These are phyloP conservation scores for Galeopsis tetrahit DNA, from an alignment of 257 asterid genomes.

Conservation along the genomic window DNA sequence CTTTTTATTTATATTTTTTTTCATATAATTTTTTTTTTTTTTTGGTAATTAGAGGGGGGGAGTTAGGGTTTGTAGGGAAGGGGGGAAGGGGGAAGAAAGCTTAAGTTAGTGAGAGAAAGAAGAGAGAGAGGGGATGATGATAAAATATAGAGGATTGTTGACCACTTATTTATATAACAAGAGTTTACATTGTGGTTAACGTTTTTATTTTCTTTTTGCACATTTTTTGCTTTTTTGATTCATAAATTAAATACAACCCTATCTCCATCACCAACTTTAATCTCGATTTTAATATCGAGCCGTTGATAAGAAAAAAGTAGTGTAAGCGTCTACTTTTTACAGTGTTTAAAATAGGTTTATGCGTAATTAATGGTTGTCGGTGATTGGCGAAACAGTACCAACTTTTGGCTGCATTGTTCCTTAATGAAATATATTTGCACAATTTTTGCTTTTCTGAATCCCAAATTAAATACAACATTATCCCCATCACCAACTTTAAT, in stretches of 20 bases:
- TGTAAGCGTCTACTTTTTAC: too few relatives aligned
- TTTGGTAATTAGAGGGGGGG: conserved; percentile 27
- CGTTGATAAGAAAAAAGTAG: too few relatives aligned
- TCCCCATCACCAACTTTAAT: too few relatives aligned
- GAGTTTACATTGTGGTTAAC: conserved; percentile 31
- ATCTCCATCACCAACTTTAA: background rate
- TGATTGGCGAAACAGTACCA: too few relatives aligned
- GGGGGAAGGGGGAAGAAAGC: background rate
- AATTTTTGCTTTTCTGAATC: too few relatives aligned
- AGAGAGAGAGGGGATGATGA: conserved; percentile 11
- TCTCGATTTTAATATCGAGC: too few relatives aligned
- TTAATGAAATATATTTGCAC: too few relatives aligned
- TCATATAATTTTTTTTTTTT: background rate
- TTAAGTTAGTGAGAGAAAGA: conserved; percentile 24
- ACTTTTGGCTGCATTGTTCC: too few relatives aligned
- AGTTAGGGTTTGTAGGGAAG: conserved; percentile 43
- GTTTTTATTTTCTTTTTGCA: background rate
- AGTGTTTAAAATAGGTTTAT: too few relatives aligned
- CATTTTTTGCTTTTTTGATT: background rate
- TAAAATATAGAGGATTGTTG: conserved; percentile 44
- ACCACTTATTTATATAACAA: conserved; percentile 36
- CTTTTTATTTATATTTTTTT: background rate
- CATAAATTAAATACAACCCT: background rate
- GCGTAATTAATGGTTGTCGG: too few relatives aligned
- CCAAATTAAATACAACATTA: too few relatives aligned